Conservation (phyloP, 345 rosid genomes). For the Capsella bursapastoris region DNA sequence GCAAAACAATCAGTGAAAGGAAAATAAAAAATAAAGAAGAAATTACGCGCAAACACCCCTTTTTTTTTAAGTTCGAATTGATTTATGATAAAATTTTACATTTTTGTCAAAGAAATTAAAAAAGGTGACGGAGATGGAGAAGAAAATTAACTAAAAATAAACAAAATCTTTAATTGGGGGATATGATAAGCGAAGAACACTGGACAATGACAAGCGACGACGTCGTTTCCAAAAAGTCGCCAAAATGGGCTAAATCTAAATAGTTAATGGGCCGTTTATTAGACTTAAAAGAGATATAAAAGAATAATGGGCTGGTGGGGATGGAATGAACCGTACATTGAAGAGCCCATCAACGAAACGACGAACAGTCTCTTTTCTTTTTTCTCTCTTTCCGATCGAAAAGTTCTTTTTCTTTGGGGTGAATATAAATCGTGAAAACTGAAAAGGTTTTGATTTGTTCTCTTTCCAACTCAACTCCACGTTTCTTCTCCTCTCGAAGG, state of each 20-base stretch:
- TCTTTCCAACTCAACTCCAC: slow-evolving; percentile 42
- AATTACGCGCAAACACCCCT: too few relatives aligned
- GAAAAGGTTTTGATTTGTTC: slow-evolving; percentile 12
- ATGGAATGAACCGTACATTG: neutral
- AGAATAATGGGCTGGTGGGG: neutral
- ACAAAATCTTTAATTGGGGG: neutral
- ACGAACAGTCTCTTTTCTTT: neutral
- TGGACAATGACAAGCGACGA: neutral
- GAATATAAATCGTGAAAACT: slow-evolving; percentile 13
- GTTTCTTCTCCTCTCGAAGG: slow-evolving; percentile 28
- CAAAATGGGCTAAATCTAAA: neutral
- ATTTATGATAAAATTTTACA: slow-evolving; percentile 7
- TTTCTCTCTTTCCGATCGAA: neutral
- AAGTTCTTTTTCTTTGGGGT: slow-evolving; percentile 15
- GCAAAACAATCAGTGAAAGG: slow-evolving; percentile 24
- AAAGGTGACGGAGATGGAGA: slow-evolving; percentile 1
- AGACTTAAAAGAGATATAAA: neutral
- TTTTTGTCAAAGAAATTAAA: neutral
- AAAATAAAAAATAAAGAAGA: neutral
- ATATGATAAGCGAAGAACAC: too few relatives aligned
- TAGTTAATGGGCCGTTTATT: slow-evolving; percentile 14
- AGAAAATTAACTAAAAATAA: neutral
- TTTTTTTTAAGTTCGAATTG: slow-evolving; percentile 15
- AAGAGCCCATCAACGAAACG: neutral
- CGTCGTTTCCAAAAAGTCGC: neutral